Evolutionary conservation across 139 green algal species (phyloP).

Genomic region (Cymbomonas tetramitiformis): DNA sequence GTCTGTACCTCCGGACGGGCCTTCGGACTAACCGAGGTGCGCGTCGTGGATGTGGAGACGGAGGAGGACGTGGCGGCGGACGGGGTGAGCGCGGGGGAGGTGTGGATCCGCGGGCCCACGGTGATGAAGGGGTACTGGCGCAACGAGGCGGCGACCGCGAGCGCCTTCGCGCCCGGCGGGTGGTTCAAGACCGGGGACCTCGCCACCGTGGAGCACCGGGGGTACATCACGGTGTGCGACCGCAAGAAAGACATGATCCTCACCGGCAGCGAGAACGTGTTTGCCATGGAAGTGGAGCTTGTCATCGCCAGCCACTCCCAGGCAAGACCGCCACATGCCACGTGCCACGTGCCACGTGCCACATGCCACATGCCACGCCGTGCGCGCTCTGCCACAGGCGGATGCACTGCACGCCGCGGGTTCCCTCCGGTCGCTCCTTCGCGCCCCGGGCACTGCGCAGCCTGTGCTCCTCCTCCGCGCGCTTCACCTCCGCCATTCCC

Average conservation of each 20-base stretch:
- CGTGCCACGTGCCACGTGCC: too few species aligned
- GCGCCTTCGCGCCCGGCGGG: slow-evolving; percentile 31
- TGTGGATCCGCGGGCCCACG: slow-evolving; percentile 48
- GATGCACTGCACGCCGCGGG: too few species aligned
- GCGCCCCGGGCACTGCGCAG: too few species aligned
- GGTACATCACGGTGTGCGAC: slow-evolving; percentile 69
- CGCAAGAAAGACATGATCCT: slow-evolving; percentile 74
- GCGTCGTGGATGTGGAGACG: neutral
- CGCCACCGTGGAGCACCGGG: slow-evolving; percentile 24
- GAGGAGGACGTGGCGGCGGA: neutral
- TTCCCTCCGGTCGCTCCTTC: too few species aligned
- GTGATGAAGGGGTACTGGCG: slow-evolving; percentile 56
- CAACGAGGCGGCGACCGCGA: slow-evolving; percentile 28
- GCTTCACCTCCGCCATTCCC: too few species aligned
- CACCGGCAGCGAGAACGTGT: slow-evolving; percentile 18
- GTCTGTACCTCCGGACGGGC: slow-evolving; percentile 33
- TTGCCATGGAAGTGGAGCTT: slow-evolving; percentile 15
- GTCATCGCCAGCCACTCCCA: too few species aligned
- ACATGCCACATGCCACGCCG: too few species aligned
- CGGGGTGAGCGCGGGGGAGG: slow-evolving; percentile 39
- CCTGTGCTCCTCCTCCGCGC: too few species aligned
- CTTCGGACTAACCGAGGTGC: slow-evolving; percentile 6
- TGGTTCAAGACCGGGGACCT: slow-evolving; percentile 71
- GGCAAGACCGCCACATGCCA: too few species aligned
- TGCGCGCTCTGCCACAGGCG: too few species aligned